Conservation (phyloP, 768 basidiomycete species). For the Amylocystis lapponica region DNA sequence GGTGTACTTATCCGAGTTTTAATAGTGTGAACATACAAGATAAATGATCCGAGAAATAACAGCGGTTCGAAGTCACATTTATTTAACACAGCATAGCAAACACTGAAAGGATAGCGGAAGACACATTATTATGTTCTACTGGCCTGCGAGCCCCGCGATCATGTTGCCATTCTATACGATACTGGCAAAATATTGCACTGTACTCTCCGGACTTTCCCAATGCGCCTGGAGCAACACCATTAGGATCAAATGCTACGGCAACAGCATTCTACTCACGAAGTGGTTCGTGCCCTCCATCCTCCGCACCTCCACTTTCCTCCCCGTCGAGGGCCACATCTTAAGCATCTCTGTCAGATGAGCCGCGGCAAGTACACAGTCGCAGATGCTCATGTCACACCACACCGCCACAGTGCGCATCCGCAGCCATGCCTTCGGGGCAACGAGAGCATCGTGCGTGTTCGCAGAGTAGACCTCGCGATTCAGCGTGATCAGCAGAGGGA, state of each 20-base stretch:
- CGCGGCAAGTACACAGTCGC: not conserved
- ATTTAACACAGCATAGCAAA: too few species aligned
- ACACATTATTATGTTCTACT: not conserved
- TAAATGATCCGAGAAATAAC: too few species aligned
- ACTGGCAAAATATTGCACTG: not conserved
- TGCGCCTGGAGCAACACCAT: conserved; percentile 7
- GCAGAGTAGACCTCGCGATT: not conserved
- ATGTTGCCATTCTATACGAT: not conserved
- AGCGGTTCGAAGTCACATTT: too few species aligned
- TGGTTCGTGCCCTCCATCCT: not conserved
- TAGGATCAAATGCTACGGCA: conserved; percentile 21
- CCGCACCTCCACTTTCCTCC: not conserved
- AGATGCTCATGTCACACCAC: conserved; percentile 9
- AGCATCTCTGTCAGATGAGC: not conserved
- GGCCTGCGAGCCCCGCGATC: not conserved
- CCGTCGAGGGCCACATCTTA: not conserved
- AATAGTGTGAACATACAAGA: too few species aligned
- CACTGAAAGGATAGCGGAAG: too few species aligned
- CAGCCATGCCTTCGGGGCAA: conserved; percentile 2
- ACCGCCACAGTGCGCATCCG: conserved; percentile 3
- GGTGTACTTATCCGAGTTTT: too few species aligned
- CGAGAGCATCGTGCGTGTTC: conserved; percentile 8
- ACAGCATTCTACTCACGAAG: conserved; percentile 10
- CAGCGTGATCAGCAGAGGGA: not conserved
- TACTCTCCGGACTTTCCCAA: not conserved